Base-by-base conservation (phyloP, 306 rosid species). In the Begonia fuchsioides region DNA sequence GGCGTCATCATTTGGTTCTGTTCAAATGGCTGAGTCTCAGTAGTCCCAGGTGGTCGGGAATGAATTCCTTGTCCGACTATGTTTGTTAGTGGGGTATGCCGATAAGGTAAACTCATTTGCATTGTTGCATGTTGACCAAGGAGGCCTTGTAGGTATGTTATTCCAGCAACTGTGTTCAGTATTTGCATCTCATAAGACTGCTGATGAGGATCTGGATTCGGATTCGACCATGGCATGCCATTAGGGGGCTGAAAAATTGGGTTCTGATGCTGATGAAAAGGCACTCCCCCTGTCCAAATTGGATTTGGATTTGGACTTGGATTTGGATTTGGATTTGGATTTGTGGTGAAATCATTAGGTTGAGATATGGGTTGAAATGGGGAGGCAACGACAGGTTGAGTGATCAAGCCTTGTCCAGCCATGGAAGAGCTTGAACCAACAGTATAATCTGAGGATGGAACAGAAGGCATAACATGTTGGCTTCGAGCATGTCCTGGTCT, bases 201-300 rank as follows among this genome's bases (percentile, higher is more conserved):
- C 32, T 67, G 71, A 13, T 13, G 68, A 9, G 67, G 71, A 12
- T 13, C 69, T 10, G 69, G 52, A 63, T 78, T 76, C 59, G 60
- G 82, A 5, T 71, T 49, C 49, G 49, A 69, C 74, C 82, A 78
- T 3, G 93, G 46, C 48, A 72, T 15, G 61, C 55, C 65, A 71
- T 71, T 79, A 39, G 60, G 13, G 13, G 84, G 75, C 57, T 75
- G 78, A 64, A 76, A 55, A 49, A 66, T 15, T 8, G 59, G 59
- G 47, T 55, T 52, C 50, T 63, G 87, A 46, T 57, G 62, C 14
- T 72, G 83, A 66, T 62, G 82, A 57, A 55, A 47, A 15, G 57
- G 59, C 72, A 54, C 56, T 54, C 79, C 76, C 14, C 64, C 64
- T 47, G 73, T 18, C 96, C 94, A 76, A 63, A 70, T 60, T 59